Evolutionary conservation across 306 rosid genomes (phyloP).

Genomic region (Quillaja saponaria): DNA sequence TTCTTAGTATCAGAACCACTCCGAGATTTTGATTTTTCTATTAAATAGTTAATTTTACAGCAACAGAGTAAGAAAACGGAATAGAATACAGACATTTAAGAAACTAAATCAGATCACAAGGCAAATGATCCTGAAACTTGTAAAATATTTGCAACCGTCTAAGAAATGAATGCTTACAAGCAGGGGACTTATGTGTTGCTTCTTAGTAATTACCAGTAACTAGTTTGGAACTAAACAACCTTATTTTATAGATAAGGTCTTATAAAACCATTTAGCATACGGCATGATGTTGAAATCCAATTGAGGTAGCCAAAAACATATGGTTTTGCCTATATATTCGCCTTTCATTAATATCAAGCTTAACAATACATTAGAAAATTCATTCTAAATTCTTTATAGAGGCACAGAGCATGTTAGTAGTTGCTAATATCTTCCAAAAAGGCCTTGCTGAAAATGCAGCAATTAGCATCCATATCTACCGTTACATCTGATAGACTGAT

Average conservation of each 20-base stretch:
- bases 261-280: conserved; percentile 12
- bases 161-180: conserved; percentile 7
- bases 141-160: conserved; percentile 10
- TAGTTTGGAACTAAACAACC: conserved; percentile 10
- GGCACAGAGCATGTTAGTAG: conserved; percentile 4
- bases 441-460: conserved; percentile 31
- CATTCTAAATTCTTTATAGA: conserved; percentile 23
- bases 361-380: conserved; percentile 16
- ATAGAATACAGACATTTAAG: neutral
- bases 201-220: conserved; percentile 18
- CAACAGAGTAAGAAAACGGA: neutral
- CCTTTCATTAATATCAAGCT: too few relatives aligned
- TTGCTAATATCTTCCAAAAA: too few relatives aligned
- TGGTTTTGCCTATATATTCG: too few relatives aligned
- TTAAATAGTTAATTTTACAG: conserved; percentile 21
- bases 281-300: conserved; percentile 12
- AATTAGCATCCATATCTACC: conserved; percentile 20
- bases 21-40: conserved; percentile 78
- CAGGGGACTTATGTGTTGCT: conserved; percentile 8
- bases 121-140: conserved; percentile 12
- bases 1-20: conserved; percentile 70
- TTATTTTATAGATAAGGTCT: conserved; percentile 15
- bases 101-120: conserved; percentile 17
- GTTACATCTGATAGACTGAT: conserved; percentile 29
- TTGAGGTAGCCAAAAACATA: conserved; percentile 16